Conservation (phyloP, 2,329 filamentous ascomycete genomes). For the Paraphaeosphaeria sporulosa region DNA sequence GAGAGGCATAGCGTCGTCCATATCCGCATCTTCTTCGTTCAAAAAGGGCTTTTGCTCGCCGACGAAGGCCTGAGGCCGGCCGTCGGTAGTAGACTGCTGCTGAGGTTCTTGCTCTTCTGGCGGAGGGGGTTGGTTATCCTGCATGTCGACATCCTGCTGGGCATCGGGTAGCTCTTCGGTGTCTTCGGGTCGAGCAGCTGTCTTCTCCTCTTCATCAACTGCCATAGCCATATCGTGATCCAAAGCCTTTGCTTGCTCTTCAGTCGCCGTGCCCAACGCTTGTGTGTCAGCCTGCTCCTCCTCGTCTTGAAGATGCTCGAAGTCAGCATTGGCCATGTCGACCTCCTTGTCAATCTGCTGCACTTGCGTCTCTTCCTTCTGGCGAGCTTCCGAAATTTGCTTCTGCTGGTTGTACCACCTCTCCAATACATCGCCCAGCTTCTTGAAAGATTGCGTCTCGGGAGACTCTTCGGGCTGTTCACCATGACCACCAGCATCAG, state of each 20-base stretch:
- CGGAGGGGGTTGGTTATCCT: constrained; percentile 47
- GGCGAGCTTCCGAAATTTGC: constrained; percentile 67
- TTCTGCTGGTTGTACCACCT: constrained; percentile 89
- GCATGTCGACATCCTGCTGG: constrained; percentile 57
- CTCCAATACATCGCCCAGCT: constrained; percentile 90
- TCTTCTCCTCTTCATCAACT: constrained; percentile 60
- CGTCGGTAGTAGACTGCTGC: constrained; percentile 37
- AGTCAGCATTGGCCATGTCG: constrained; percentile 82
- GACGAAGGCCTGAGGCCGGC: constrained; percentile 53
- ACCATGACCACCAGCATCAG: constrained; percentile 46
- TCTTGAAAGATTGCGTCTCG: constrained; percentile 81
- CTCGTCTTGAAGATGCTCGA: constrained; percentile 90
- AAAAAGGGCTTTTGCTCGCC: constrained; percentile 51
- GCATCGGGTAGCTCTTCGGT: constrained; percentile 40
- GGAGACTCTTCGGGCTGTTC: constrained; percentile 50
- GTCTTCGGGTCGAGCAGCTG: constrained; percentile 44
- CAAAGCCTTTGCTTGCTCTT: constrained; percentile 85
- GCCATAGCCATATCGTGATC: constrained; percentile 91
- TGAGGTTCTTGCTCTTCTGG: constrained; percentile 35
- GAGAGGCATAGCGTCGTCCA: constrained; percentile 45
- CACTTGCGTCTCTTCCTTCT: constrained; percentile 61
- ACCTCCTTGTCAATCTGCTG: constrained; percentile 61
- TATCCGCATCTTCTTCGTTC: constrained; percentile 47
- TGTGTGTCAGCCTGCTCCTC: constrained; percentile 84
- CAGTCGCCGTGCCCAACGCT: constrained; percentile 84